Conservation (phyloP, 2,329 filamentous ascomycete species). For the Trichoderma citrinoviride region DNA sequence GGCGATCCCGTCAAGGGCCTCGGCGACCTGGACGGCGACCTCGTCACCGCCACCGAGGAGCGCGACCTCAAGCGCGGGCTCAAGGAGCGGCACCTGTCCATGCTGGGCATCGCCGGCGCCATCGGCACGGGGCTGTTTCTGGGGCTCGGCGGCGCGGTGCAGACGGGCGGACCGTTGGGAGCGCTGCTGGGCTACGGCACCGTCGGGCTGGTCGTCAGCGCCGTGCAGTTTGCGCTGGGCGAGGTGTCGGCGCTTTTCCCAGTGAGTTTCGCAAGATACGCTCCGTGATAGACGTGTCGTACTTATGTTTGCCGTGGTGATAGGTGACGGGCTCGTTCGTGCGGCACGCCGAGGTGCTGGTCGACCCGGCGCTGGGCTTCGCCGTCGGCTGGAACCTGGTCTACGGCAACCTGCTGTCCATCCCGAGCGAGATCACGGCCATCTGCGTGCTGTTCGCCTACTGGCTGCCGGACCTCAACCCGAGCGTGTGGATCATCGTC, state of each 20-base stretch:
- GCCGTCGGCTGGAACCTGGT: conserved; percentile 55
- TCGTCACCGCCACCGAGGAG: conserved; percentile 49
- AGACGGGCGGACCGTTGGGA: conserved; percentile 48
- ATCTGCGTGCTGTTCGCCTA: conserved; percentile 61
- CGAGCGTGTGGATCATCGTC: conserved; percentile 47
- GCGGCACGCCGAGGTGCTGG: conserved; percentile 57
- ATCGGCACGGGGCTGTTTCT: conserved; percentile 62
- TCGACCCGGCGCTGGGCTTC: conserved; percentile 59
- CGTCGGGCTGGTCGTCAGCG: conserved; percentile 55
- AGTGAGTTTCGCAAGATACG: no score
- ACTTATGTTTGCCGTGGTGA: no score
- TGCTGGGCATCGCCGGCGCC: conserved; percentile 61
- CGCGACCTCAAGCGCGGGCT: conserved; percentile 46
- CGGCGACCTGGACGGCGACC: conserved; percentile 38
- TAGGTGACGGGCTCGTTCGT: conserved; percentile 64
- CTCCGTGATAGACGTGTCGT: no score
- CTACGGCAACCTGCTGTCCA: conserved; percentile 53
- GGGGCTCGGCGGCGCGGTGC: conserved; percentile 54
- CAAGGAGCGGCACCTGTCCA: conserved; percentile 50
- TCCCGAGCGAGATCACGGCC: conserved; percentile 61
- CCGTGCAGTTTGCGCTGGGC: conserved; percentile 58
- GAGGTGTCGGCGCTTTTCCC: conserved; percentile 59
- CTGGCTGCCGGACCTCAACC: conserved; percentile 56
- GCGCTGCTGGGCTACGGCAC: conserved; percentile 54
- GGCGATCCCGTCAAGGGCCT: not conserved